Percentiles rank a stretch among this genome's conserved stretches.
phyloP scores from a whole-genome alignment of 2,329 filamentous ascomycete genomes.

The Colletotrichum gigasporum region DNA sequence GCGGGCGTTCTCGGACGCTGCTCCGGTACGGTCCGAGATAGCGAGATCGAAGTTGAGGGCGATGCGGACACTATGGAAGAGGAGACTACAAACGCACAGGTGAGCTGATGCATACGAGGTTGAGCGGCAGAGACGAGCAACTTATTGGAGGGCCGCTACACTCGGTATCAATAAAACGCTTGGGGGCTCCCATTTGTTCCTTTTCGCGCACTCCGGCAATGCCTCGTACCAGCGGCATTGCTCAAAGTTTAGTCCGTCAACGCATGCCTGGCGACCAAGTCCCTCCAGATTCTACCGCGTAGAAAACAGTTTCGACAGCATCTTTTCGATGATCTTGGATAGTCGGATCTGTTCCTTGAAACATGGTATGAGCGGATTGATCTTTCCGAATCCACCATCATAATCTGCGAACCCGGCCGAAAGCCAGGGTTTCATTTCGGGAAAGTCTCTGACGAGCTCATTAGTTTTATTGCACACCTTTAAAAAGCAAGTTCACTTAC shows the following conservation, averaged over 20 bases:
- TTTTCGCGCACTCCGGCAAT: constrained; percentile 33
- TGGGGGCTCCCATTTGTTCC: constrained; percentile 36
- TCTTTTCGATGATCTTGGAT: constrained; percentile 33
- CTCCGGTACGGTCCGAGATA: neutral
- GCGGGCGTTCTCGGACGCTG: constrained; percentile 4
- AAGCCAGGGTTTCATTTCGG: constrained; percentile 36
- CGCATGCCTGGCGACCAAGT: neutral
- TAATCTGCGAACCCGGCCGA: constrained; percentile 34
- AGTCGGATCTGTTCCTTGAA: constrained; percentile 36
- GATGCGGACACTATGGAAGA: constrained; percentile 38
- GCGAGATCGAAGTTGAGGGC: constrained; percentile 36
- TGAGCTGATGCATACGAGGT: neutral
- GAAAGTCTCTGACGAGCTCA: constrained; percentile 35
- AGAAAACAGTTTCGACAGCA: constrained; percentile 33
- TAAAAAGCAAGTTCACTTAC: neutral
- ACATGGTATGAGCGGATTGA: constrained; percentile 29
- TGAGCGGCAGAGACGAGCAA: too few relatives aligned
- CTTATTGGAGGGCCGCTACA: constrained; percentile 37
- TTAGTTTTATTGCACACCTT: too few relatives aligned
- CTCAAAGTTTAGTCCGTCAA: constrained; percentile 34
- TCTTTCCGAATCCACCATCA: neutral
- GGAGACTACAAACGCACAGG: neutral
- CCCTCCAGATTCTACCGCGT: neutral
- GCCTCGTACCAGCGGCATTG: constrained; percentile 33
- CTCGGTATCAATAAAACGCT: neutral